Evolutionary conservation across 2,329 filamentous ascomycete genomes (phyloP), one percentile per base, ranked within the genome.

Genomic region (Thielaviopsis populi): DNA sequence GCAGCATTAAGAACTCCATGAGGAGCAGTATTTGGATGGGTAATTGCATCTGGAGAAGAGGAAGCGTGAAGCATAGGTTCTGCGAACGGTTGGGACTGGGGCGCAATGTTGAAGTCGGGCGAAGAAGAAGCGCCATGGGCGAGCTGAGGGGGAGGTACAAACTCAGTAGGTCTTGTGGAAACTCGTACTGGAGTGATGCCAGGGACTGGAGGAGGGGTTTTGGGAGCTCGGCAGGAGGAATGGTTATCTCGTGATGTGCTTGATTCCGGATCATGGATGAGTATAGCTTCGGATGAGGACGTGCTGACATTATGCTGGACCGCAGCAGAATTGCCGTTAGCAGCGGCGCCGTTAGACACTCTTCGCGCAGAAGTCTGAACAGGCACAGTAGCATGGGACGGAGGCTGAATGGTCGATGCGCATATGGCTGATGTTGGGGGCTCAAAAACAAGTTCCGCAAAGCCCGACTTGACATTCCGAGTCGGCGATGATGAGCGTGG

Each of bases 101-200:
- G n/a, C 3, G 3, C 6, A 19, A 33, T 24, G 30, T 56, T 37
- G 27, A 33, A 33, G 50, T 56, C 50, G 27, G 50, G 24, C 2
- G 24, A 56, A 3, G 50, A 56, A n/a, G 50, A 33, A 33, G 50
- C n/a, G 13, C 17, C 24, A 10, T 56, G 13, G 17, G 50, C 5
- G 13, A 33, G 13, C 30, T 2, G 8, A n/a, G 50, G 3, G 22
- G 22, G 22, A 30, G 50, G 27, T 33, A 33, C 19, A 41, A 17
- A 19, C 8, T 6, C 59, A 5, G 59, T 42, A n/a, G 59, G 48
- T 41, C 62, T 19, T 46, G 19, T 56, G 19, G 62, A 63, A 11
- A 63, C 53, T 10, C 40, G 53, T n/a, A 59, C 50, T 13, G 62
- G 62, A 40, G 59, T 43, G 42, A 63, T 59, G 7, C 62, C 62